phyloP scores from a whole-genome alignment of 2,329 filamentous ascomycete genomes.

The Stachybotrys chlorohalonatus region DNA sequence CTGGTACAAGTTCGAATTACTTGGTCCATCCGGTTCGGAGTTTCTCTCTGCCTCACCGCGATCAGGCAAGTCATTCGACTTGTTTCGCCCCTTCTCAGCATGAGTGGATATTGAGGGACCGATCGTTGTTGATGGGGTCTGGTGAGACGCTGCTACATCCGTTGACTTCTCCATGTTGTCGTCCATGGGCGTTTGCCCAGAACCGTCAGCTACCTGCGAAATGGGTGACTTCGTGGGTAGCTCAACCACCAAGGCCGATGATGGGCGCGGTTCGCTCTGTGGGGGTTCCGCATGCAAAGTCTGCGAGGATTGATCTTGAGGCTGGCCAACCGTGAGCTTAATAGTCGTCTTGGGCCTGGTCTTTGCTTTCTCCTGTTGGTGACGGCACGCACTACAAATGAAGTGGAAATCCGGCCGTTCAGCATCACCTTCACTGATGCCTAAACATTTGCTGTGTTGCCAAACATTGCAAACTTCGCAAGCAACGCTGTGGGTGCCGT shows the following conservation, averaged over 20 bases:
- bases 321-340: constrained; percentile 39
- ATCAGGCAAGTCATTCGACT: no score
- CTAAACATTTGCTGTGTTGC: constrained; percentile 92
- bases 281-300: not conserved
- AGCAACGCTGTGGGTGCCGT: constrained; percentile 86
- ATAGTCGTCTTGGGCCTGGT: constrained; percentile 41
- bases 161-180: not conserved
- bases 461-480: constrained; percentile 93
- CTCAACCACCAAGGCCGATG: constrained; percentile 1
- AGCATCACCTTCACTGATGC: constrained; percentile 67
- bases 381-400: constrained; percentile 69
- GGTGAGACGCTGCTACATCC: not conserved
- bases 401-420: constrained; percentile 84
- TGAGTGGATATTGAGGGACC: no score
- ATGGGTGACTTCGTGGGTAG: not conserved
- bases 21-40: no score
- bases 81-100: no score
- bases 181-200: not conserved
- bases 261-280: not conserved
- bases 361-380: constrained; percentile 56
- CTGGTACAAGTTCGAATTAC: no score
- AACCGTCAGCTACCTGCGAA: not conserved
- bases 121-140: no score
- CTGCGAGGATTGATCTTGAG: not conserved
- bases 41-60: no score